Conservation (phyloP, 495 filamentous ascomycete genomes). For the Neurospora sp. region DNA sequence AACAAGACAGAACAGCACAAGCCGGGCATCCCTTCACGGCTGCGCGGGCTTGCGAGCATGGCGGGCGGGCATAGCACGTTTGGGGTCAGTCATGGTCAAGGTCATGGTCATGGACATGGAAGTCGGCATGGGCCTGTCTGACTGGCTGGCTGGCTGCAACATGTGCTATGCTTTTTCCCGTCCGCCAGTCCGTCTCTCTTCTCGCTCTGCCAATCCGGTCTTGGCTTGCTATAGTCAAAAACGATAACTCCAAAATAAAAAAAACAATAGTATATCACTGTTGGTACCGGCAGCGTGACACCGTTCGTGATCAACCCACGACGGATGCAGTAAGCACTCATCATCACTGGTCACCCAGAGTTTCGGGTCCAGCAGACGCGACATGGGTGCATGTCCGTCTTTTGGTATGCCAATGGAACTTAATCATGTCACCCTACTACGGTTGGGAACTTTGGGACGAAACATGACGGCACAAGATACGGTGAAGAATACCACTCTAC, state of each 20-base stretch:
- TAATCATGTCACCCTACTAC: background rate
- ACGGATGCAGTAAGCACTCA: background rate
- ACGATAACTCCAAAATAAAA: background rate
- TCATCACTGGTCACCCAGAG: background rate
- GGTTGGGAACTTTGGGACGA: background rate
- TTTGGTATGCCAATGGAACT: background rate
- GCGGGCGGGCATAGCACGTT: background rate
- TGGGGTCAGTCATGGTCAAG: background rate
- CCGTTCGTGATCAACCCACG: background rate
- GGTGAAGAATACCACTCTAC: background rate
- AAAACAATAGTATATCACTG: background rate
- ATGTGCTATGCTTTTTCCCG: background rate
- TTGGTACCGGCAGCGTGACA: background rate
- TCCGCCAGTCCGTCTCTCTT: background rate
- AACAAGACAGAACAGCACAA: background rate
- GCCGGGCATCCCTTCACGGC: background rate
- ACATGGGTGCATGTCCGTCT: background rate
- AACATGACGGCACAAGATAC: background rate
- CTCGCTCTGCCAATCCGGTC: background rate
- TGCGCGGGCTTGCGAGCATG: background rate
- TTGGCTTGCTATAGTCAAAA: background rate
- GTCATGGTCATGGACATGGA: background rate
- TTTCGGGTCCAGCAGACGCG: background rate
- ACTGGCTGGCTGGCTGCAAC: background rate
- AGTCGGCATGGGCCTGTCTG: background rate